Base-by-base conservation (phyloP, 345 rosid species). In the Fremontodendron californicum region DNA sequence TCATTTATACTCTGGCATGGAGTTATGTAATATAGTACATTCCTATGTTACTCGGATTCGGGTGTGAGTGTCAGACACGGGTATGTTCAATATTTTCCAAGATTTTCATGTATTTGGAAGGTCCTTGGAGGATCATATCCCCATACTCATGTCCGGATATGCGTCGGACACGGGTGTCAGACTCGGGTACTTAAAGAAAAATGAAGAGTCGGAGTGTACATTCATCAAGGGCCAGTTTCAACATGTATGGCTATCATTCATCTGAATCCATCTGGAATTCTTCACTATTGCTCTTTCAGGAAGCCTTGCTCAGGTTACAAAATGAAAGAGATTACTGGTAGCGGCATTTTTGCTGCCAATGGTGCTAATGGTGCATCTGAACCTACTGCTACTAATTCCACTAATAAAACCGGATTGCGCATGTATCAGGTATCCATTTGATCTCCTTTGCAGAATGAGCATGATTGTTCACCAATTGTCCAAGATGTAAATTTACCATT, bases 251-350 rank as follows among this genome's bases (percentile, higher is more conserved):
- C 61, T 13, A 39, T 61, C 45, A 45, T 40, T 33, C 35, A 16
- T 72, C 21, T 66, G n/a, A 57, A 13, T 58, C 46, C 23, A 29
- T 73, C 35, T 61, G 2, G 51, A 27, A 74, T 39, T 57, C 7
- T 51, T 78, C 48, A 3, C 68, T 65, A 21, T 54, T 49, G 48
- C 62, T 25, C 4, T 49, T 78, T 70, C 82, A 93, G 97, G 90
- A 91, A 89, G 83, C 92, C 90, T 82, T 93, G 97, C 70, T 93
- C 96, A 3, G 94, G 93, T 40, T 87, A 90, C 81, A 93, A 93
- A 84, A 67, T 91, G 77, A 93, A 93, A 74, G 97, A 93, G 86
- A 93, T 93, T 81, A 89, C 90, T 71, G 97, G 97, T n/a, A 93
- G 94, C 62, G 94, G 94, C 75, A 93, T 93, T 48, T 90, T 93